Conservation (phyloP, 1,284 basidiomycete species). For the Meira nashicola region DNA sequence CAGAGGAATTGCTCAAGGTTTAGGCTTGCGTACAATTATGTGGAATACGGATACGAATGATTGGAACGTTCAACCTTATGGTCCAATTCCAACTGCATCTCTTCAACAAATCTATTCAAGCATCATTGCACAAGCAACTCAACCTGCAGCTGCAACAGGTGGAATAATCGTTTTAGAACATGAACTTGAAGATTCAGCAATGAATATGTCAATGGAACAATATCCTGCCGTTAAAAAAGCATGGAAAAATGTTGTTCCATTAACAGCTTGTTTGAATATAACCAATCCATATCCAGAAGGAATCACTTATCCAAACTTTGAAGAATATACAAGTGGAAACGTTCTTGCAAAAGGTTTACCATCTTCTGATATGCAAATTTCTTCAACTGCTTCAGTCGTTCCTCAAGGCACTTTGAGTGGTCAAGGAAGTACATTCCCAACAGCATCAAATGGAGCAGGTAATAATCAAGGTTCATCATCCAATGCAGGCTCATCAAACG, state of each 20-base stretch:
- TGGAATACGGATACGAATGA: constrained; percentile 58
- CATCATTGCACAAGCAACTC: constrained; percentile 14
- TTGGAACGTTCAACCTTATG: constrained; percentile 52
- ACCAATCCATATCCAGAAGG: constrained; percentile 56
- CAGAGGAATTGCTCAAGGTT: constrained; percentile 56
- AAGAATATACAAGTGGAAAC: constrained; percentile 35
- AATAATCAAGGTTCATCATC: too few relatives aligned
- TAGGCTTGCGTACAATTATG: constrained; percentile 57
- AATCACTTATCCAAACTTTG: constrained; percentile 51
- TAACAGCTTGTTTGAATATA: constrained; percentile 46
- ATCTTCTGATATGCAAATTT: too few relatives aligned
- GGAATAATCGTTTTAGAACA: constrained; percentile 48
- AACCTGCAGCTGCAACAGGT: constrained; percentile 23
- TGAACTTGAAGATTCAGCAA: constrained; percentile 46
- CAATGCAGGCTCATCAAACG: too few relatives aligned
- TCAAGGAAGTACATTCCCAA: too few relatives aligned
- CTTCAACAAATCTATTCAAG: constrained; percentile 54
- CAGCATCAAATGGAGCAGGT: too few relatives aligned
- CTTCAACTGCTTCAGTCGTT: too few relatives aligned
- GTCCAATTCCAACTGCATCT: constrained; percentile 34
- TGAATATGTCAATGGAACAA: constrained; percentile 39
- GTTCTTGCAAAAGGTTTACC: constrained; percentile 10
- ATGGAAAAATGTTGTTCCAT: constrained; percentile 48
- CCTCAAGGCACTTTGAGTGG: too few relatives aligned
- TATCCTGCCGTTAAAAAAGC: constrained; percentile 36